Evolutionary conservation across 306 rosid species (phyloP).

Genomic region (Sesbania bispinosa): DNA sequence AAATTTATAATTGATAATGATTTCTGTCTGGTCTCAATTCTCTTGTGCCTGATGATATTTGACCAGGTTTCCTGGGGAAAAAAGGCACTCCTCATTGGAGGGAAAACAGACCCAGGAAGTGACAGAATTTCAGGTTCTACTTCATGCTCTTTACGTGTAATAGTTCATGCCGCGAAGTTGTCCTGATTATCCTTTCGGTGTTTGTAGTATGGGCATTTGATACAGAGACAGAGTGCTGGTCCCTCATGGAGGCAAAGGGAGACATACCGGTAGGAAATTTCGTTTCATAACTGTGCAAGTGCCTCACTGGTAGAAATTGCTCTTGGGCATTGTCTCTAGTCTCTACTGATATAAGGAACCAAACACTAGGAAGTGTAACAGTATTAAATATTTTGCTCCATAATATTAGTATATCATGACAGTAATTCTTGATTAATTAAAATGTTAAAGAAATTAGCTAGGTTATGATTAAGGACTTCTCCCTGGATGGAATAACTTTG

Average conservation of each 20-base stretch:
- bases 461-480: not conserved
- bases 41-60: slow-evolving; percentile 6
- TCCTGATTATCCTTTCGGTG: slow-evolving; percentile 17
- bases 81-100: slow-evolving; percentile 81
- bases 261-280: too few relatives aligned
- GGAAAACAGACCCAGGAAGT: slow-evolving; percentile 78
- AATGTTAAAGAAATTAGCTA: not conserved
- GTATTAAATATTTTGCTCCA: slow-evolving; percentile 8
- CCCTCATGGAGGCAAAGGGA: too few relatives aligned
- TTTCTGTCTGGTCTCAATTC: not conserved
- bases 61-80: slow-evolving; percentile 83
- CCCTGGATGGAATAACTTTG: not conserved
- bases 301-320: slow-evolving; percentile 13
- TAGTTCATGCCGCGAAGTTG: not conserved
- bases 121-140: slow-evolving; percentile 77
- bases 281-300: not conserved
- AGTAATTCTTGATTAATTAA: not conserved
- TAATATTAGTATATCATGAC: not conserved
- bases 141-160: not conserved
- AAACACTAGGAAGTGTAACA: not conserved
- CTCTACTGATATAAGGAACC: not conserved
- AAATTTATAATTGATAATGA: not conserved
- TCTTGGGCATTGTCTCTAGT: not conserved
- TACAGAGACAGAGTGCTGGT: slow-evolving; percentile 90
- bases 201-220: slow-evolving; percentile 90